Base-by-base conservation (phyloP, 768 basidiomycete genomes). In the Nevesoporus exiguus region DNA sequence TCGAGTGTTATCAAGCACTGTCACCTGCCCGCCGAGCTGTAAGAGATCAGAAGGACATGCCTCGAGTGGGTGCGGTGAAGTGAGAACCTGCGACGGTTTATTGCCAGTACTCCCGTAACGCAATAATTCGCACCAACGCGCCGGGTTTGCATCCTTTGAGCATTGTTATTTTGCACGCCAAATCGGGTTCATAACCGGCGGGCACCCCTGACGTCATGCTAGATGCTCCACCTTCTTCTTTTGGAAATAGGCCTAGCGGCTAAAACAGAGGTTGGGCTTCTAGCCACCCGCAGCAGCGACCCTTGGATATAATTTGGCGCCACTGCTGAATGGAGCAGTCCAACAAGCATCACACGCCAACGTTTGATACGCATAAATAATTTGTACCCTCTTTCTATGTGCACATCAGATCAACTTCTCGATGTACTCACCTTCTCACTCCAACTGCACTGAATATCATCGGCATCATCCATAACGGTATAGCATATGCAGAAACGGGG, bases 61-160 rank as follows among this genome's bases (percentile, higher is more conserved):
- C 37, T 21, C 19, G 34, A 36, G 34, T 33, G 31, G 31, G 31
- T 10, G 31, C 5, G 4, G 41, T 24, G 22, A 22, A 24, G 24
- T 17, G 41, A 55, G 30, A 49, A 14, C 7, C 17, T 7, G 34
- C 37, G 11, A 40, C 41, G 37, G 45, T 50, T 56, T 51, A 52
- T 60, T 49, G 29, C 52, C 52, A 41, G 51, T 42, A 52, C 43
- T 39, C 45, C 29, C 43, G 42, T 43, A 43, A 44, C n/a, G n/a
- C 5, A 42, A 43, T 25, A 27, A 43, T 43, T 27, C 25, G 9
- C 22, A 41, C 8, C 34, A 15, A 13, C 15, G 34, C 14, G 34
- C 34, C 34, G 33, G 33, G 34, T 13, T 15, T 13, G 34, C 34
- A 15, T 36, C 33, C 30, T 33, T 36, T 13, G 34, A 17, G 34